Evolutionary conservation across 1,139 yeast genomes (phyloP).

Genomic region (Yamadazyma friedrichii): DNA sequence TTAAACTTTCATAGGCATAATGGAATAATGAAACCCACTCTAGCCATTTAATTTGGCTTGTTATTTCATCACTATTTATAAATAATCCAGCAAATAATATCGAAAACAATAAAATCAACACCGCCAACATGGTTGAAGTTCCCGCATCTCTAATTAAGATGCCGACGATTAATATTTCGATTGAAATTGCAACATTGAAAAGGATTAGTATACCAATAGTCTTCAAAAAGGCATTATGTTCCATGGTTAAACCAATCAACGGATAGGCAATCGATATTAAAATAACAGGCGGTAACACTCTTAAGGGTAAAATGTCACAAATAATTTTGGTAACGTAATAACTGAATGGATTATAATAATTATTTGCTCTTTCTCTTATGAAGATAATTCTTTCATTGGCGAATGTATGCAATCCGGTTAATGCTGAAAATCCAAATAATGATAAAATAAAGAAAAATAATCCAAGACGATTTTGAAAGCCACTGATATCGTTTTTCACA

Average conservation of each 20-base stretch:
- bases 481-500: constrained; percentile 84
- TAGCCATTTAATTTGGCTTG: constrained; percentile 69
- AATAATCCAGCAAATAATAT: constrained; percentile 90
- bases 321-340: constrained; percentile 82
- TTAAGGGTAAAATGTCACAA: constrained; percentile 85
- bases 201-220: constrained; percentile 68
- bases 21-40: constrained; percentile 90
- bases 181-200: constrained; percentile 83
- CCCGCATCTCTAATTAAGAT: constrained; percentile 87
- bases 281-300: constrained; percentile 86
- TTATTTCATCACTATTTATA: constrained; percentile 76
- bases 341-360: constrained; percentile 83
- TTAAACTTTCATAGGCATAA: constrained; percentile 89
- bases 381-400: constrained; percentile 86
- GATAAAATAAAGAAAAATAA: constrained; percentile 87
- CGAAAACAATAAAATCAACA: constrained; percentile 77
- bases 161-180: constrained; percentile 84
- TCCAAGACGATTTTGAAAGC: constrained; percentile 93
- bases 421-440: constrained; percentile 87
- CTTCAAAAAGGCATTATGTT: constrained; percentile 72
- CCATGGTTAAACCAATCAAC: constrained; percentile 81
- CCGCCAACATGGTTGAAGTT: constrained; percentile 87
- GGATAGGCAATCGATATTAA: constrained; percentile 89
- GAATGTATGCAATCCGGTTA: constrained; percentile 88
- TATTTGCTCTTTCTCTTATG: constrained; percentile 89